A percentile compares a stretch with the other conserved stretches of the same genome.
Evolutionary conservation across 2,329 filamentous ascomycete genomes (phyloP).

Genomic region (Alternaria triticina): DNA sequence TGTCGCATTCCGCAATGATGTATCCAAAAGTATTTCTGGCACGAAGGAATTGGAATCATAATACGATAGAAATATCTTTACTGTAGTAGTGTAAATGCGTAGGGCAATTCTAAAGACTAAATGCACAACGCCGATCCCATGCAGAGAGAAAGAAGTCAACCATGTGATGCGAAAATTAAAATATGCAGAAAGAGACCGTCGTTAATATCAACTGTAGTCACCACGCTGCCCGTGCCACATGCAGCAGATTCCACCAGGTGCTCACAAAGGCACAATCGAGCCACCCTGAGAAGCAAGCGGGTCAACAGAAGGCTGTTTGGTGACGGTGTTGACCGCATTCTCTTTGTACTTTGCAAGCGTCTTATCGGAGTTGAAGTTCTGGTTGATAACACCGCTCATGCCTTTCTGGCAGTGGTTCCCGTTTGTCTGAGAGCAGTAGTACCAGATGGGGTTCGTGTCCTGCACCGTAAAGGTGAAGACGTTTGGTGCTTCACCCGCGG

Average conservation of each 20-base stretch:
- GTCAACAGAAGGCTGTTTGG: slow-evolving; percentile 28
- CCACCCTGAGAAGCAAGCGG: slow-evolving; percentile 27
- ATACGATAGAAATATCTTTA: neutral
- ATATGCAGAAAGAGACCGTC: neutral
- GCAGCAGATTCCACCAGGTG: neutral
- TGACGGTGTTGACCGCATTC: slow-evolving; percentile 27
- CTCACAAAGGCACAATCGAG: slow-evolving; percentile 30
- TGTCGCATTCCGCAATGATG: neutral
- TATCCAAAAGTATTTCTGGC: too few relatives aligned
- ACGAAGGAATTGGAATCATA: too few relatives aligned
- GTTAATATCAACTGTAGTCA: neutral
- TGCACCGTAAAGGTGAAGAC: slow-evolving; percentile 73
- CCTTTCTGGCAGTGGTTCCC: slow-evolving; percentile 70
- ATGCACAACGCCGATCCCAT: neutral
- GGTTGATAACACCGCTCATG: slow-evolving; percentile 77
- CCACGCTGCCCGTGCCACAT: neutral
- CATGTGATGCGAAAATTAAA: neutral
- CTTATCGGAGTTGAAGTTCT: slow-evolving; percentile 35
- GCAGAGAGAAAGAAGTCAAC: neutral
- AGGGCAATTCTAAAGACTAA: neutral
- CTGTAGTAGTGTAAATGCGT: neutral
- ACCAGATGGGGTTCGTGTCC: slow-evolving; percentile 74
- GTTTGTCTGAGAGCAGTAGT: slow-evolving; percentile 73
- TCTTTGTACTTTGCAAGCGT: slow-evolving; percentile 40
- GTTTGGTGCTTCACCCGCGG: slow-evolving; percentile 24